Conservation (phyloP, 2,329 filamentous ascomycete species). For the Chaetomiaceae sp. region DNA sequence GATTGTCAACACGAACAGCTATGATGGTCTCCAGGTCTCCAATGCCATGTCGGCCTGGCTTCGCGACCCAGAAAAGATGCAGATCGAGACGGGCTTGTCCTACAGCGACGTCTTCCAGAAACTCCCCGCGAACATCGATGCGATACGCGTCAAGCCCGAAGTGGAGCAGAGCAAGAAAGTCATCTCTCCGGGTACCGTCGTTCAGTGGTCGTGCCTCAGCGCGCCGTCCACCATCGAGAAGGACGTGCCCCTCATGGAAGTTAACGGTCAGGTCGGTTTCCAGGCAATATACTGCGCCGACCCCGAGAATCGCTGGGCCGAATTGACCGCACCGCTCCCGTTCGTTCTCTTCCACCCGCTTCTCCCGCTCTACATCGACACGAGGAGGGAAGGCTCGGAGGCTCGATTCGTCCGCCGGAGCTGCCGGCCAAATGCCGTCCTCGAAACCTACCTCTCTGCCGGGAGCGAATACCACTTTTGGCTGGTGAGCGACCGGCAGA, state of each 20-base stretch:
- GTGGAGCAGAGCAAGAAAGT: conserved; percentile 51
- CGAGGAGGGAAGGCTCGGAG: conserved; percentile 76
- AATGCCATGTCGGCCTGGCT: conserved; percentile 75
- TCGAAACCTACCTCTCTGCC: conserved; percentile 80
- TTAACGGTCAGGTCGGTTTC: conserved; percentile 72
- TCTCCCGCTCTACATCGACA: conserved; percentile 89
- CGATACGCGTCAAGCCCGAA: conserved; percentile 39
- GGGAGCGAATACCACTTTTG: conserved; percentile 85
- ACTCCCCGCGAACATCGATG: conserved; percentile 40
- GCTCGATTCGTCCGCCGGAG: conserved; percentile 89
- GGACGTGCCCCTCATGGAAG: conserved; percentile 58
- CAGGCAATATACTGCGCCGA: conserved; percentile 68
- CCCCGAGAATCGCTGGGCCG: conserved; percentile 61
- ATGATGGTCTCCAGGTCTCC: conserved; percentile 69
- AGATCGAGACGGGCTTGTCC: conserved; percentile 61
- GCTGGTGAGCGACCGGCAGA: conserved; percentile 76
- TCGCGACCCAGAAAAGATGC: conserved; percentile 64
- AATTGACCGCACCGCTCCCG: conserved; percentile 59
- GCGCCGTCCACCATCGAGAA: conserved; percentile 50
- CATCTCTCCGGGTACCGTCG: conserved; percentile 45
- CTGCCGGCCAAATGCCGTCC: conserved; percentile 80
- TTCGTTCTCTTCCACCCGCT: conserved; percentile 85
- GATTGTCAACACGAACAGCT: conserved; percentile 67
- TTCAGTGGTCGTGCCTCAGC: conserved; percentile 66
- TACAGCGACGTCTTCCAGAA: conserved; percentile 64